Conservation (phyloP, 148 eudicot genomes). For the Heliamphora exappendiculata region DNA sequence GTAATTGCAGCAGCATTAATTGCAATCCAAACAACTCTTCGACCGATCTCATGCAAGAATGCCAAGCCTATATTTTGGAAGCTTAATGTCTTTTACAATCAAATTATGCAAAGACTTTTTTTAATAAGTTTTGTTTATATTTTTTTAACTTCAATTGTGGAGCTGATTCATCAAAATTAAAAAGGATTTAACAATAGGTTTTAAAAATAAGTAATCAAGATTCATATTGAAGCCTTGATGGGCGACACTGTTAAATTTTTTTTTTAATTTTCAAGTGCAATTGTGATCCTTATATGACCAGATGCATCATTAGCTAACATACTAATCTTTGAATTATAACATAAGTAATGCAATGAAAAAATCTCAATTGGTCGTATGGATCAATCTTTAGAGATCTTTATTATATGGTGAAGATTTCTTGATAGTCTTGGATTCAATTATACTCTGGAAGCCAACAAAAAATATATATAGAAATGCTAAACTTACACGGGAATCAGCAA, state of each 20-base stretch:
- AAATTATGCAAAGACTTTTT: not conserved
- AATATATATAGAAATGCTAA: too few relatives aligned
- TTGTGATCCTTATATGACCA: not conserved
- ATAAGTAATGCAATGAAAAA: not conserved
- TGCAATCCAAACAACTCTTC: not conserved
- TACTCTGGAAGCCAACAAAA: too few relatives aligned
- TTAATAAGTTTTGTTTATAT: not conserved
- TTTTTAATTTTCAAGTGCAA: not conserved
- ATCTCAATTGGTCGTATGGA: not conserved
- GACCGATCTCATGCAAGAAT: not conserved
- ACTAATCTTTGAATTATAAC: not conserved
- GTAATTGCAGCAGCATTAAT: not conserved
- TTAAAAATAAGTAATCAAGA: not conserved
- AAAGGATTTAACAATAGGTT: not conserved
- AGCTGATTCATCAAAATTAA: not conserved
- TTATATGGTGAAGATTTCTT: not conserved
- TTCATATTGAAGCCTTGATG: not conserved
- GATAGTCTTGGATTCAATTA: too few relatives aligned
- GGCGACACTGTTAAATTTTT: too few relatives aligned
- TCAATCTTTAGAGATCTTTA: not conserved
- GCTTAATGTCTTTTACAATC: not conserved
- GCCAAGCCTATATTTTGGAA: not conserved
- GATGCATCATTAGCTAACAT: not conserved
- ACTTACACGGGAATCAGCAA: too few relatives aligned
- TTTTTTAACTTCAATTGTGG: not conserved